phyloP scores from a whole-genome alignment of 2,329 filamentous ascomycete species.

The Penicillium sp. region DNA sequence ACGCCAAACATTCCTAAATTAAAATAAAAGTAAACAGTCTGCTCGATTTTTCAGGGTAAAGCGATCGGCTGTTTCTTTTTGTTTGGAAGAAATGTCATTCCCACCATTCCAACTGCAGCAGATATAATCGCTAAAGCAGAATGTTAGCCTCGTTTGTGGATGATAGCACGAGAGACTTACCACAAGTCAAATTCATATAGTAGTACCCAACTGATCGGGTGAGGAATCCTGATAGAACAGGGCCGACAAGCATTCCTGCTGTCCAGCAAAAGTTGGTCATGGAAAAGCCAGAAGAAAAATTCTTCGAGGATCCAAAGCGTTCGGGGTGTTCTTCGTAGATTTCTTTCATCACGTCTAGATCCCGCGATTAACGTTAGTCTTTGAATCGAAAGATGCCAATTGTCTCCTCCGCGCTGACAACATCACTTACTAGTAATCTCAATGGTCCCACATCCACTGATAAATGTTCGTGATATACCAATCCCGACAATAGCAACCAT shows the following conservation, averaged over 20 bases:
- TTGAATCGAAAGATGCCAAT: not conserved
- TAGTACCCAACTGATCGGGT: not conserved
- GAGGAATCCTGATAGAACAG: not conserved
- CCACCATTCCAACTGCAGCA: not conserved
- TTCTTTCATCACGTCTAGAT: slow-evolving; percentile 1
- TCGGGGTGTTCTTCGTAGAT: not conserved
- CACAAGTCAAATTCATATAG: slow-evolving; percentile 2
- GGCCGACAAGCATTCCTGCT: not conserved
- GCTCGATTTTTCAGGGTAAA: not conserved
- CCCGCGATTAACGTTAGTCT: not conserved
- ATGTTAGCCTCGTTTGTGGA: not conserved
- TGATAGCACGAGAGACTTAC: not conserved
- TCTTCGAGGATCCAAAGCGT: not conserved
- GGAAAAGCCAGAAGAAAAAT: slow-evolving; percentile 1
- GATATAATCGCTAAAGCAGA: not conserved
- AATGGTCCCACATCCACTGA: not conserved
- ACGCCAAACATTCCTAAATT: too few species aligned
- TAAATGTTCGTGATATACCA: not conserved
- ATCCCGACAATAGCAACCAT: not conserved
- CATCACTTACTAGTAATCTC: not conserved
- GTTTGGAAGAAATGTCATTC: not conserved
- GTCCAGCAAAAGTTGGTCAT: slow-evolving; percentile 4
- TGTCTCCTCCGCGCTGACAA: too few species aligned
- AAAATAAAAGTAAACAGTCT: too few species aligned
- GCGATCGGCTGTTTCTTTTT: not conserved